These are phyloP conservation scores for Rubia yunnanensis DNA, from an alignment of 257 asterid genomes.

Conservation along the genomic window DNA sequence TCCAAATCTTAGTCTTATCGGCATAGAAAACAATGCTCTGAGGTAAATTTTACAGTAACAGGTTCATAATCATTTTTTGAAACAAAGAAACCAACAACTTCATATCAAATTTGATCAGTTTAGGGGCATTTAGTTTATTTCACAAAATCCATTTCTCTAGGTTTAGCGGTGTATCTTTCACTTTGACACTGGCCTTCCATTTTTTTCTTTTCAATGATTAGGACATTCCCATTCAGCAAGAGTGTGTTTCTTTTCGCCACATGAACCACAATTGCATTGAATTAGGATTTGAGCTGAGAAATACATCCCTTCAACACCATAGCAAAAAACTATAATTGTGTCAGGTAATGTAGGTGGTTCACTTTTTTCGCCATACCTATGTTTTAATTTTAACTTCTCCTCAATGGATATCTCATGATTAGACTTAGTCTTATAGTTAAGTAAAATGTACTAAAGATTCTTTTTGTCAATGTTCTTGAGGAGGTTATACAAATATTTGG, in stretches of 20 bases:
- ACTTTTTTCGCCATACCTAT: conserved; percentile 41
- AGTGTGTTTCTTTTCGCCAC: too few species aligned
- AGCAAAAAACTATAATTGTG: conserved; percentile 63
- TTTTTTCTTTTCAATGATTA: too few species aligned
- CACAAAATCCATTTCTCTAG: conserved; percentile 80
- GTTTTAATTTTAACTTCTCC: conserved; percentile 24
- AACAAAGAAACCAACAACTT: conserved; percentile 48
- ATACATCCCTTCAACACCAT: conserved; percentile 65
- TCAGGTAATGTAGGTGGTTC: conserved; percentile 42
- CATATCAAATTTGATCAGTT: conserved; percentile 49
- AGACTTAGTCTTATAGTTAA: conserved; percentile 58
- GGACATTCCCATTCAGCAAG: too few species aligned
- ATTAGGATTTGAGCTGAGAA: conserved; percentile 71
- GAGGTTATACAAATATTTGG: conserved; percentile 39
- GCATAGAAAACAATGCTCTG: conserved; percentile 92
- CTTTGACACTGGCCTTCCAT: too few species aligned
- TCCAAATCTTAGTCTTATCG: conserved; percentile 99
- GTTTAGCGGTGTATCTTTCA: too few species aligned
- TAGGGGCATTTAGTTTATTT: conserved; percentile 29
- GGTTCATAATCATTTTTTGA: conserved; percentile 77
- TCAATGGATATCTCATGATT: conserved; percentile 22
- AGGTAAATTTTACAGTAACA: conserved; percentile 74
- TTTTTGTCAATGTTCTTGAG: conserved; percentile 61
- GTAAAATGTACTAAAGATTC: conserved; percentile 59
- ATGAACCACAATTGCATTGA: conserved; percentile 76